Conservation (phyloP, 495 filamentous ascomycete species). For the Aspergillus ellipticus region DNA sequence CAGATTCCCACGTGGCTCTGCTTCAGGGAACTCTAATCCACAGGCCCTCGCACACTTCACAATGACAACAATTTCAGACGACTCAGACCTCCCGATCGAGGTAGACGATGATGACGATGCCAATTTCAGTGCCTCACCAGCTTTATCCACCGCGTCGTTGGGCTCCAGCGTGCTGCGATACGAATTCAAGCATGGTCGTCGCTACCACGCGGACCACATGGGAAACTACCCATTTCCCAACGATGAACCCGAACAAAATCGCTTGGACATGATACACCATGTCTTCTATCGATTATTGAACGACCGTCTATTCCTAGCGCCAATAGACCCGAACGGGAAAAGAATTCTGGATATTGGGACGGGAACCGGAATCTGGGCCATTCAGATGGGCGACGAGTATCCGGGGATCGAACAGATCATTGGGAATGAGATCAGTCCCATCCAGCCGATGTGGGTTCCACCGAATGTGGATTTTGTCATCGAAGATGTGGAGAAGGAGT, state of each 20-base stretch:
- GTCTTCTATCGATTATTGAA: constrained; percentile 14
- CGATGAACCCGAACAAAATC: constrained; percentile 24
- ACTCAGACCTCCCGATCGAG: neutral
- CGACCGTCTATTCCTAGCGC: constrained; percentile 18
- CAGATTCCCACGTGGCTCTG: neutral
- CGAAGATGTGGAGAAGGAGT: constrained; percentile 28
- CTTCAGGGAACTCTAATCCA: neutral
- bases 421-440: constrained; percentile 46
- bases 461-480: constrained; percentile 42
- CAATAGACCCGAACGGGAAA: constrained; percentile 10
- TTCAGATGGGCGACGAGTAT: constrained; percentile 22
- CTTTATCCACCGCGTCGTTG: constrained; percentile 19
- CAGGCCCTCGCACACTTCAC: neutral
- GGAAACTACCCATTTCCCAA: constrained; percentile 28
- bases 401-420: constrained; percentile 19
- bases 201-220: constrained; percentile 21
- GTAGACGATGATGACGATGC: constrained; percentile 7
- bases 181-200: constrained; percentile 24
- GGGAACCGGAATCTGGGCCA: constrained; percentile 47
- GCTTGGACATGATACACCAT: constrained; percentile 25
- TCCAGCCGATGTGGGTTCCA: constrained; percentile 40
- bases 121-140: neutral
- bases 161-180: constrained; percentile 23
- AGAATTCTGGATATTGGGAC: constrained; percentile 21
- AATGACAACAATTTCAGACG: neutral